Evolutionary conservation across 768 basidiomycete species (phyloP), one percentile per base, ranked within the genome.

Genomic region (Leccinellum albellum): DNA sequence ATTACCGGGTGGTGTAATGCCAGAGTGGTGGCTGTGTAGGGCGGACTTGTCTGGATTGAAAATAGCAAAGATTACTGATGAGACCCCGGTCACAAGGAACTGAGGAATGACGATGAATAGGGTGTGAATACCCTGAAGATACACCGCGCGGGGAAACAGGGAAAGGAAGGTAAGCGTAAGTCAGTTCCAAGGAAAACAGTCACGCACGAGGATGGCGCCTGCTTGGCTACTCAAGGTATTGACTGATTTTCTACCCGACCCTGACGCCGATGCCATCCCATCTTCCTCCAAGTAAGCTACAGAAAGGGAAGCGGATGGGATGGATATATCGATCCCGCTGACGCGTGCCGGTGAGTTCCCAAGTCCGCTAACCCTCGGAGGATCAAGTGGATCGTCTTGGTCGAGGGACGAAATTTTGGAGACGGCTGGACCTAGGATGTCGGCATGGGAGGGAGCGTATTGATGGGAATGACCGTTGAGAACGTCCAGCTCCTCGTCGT

Each of bases 91-190:
- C 31, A 95, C 88, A 40, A 98, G 79, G 73, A 98, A 95, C 66
- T 98, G 96, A 0, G 96, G 96, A 7, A 97, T 75, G 57, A 98
- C 96, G 59, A 98, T 78, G 72, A 90, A 96, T 57, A 97, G 82
- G 66, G 97, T 98, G 73, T 98, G 94, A 52, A 98, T 96, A 40
- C 96, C 94, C 91, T 94, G 58, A 32, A 14, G 35, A 21, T 20
- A 42, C 40, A 21, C 35, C 55, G 28, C 29, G 20, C 14, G 48
- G n/a, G 48, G 48, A 14, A 31, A 48, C 17, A 48, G 20, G 15
- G n/a, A 40, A 37, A 29, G 15, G n/a, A 40, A 37, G 15, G 31
- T 13, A 54, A 9, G 40, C 12, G 31, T 44, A 28, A 54, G 12
- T 40, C 23, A 26, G 24, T 52, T 31, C 54, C 50, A 7, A 7